Evolutionary conservation across 768 basidiomycete species (phyloP), one percentile per base, ranked within the genome.

Genomic region (Leccinellum albellum): DNA sequence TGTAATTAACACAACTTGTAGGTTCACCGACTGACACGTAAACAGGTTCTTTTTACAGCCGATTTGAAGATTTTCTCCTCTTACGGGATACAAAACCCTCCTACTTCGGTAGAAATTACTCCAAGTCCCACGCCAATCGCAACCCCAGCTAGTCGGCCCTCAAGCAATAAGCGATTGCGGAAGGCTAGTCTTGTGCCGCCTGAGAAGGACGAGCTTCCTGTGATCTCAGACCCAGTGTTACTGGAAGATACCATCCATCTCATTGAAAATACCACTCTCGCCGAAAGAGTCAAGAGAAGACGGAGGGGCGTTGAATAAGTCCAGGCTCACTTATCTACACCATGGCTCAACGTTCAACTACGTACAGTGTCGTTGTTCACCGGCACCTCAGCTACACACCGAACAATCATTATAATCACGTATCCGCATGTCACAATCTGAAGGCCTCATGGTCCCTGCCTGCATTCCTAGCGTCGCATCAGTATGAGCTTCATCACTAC

Each of bases 1-100:
- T 49, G 82, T 70, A 13, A 28, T 56, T 53, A 23, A 51, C 8
- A 31, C 14, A 45, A 7, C 24, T 26, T 45, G 50, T 17, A 13
- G 15, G 21, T 20, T 33, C 15, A 31, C 17, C 53, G 44, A 13
- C 26, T 60, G 50, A 64, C 20, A 17, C 6, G 13, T 21, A 48
- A 28, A 7, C 57, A 89, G 88, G 84, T 90, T 7, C 72, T 90
- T 31, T 90, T 90, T 59, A 88, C 89, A 1, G 81, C 89, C 8
- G 89, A 90, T 62, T 71, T 90, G 29, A 88, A 86, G 62, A 74
- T 81, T 0, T 90, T 89, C 59, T 78, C 87, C 1, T 68, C 79
- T 12, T 82, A 86, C 58, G 86, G 85, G n/a, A 65, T 80, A 50
- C 59, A 73, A 8, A 63, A 66, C 3, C 63, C 72, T 20, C 40